These are phyloP conservation scores for Medakamo hakoo DNA, from an alignment of 139 green algal genomes.

Conservation along the genomic window DNA sequence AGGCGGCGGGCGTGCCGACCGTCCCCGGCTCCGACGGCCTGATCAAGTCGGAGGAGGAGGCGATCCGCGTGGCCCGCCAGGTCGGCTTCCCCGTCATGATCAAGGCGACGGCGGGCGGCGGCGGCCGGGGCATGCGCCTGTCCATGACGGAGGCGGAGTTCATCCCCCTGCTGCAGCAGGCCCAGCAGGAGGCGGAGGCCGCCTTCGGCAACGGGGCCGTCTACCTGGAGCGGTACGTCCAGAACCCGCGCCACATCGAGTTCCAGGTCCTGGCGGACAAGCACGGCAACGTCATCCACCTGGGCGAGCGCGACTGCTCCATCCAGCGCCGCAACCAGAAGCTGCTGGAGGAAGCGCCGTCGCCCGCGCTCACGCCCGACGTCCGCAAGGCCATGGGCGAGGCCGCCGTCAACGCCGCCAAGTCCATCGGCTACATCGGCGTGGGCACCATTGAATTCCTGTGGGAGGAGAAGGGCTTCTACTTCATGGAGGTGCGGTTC, in stretches of 20 bases:
- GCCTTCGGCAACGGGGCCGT: slow-evolving; percentile 88
- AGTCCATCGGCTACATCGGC: slow-evolving; percentile 69
- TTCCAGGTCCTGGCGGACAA: slow-evolving; percentile 94
- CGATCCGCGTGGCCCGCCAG: slow-evolving; percentile 35
- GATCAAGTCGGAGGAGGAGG: slow-evolving; percentile 50
- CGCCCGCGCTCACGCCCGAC: slow-evolving; percentile 67
- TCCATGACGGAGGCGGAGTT: slow-evolving; percentile 62
- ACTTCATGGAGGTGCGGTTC: slow-evolving; percentile 98
- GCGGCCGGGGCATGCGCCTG: slow-evolving; percentile 79
- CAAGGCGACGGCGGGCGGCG: slow-evolving; percentile 85
- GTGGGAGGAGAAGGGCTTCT: slow-evolving; percentile 84
- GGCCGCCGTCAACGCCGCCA: slow-evolving; percentile 58
- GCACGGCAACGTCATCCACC: slow-evolving; percentile 87
- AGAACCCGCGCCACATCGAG: slow-evolving; percentile 91
- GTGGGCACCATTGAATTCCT: slow-evolving; percentile 90
- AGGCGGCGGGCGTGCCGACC: slow-evolving; percentile 76
- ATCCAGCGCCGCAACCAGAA: slow-evolving; percentile 98
- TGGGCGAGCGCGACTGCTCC: slow-evolving; percentile 89
- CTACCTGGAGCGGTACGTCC: slow-evolving; percentile 86
- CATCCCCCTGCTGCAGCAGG: slow-evolving; percentile 58
- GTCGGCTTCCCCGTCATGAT: slow-evolving; percentile 93
- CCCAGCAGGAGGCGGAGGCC: slow-evolving; percentile 75
- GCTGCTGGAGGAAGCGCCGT: slow-evolving; percentile 89
- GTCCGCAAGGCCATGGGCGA: slow-evolving; percentile 81
- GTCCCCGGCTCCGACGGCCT: slow-evolving; percentile 84